Evolutionary conservation across 768 basidiomycete genomes (phyloP).

Genomic region (Hygrophorus russula): DNA sequence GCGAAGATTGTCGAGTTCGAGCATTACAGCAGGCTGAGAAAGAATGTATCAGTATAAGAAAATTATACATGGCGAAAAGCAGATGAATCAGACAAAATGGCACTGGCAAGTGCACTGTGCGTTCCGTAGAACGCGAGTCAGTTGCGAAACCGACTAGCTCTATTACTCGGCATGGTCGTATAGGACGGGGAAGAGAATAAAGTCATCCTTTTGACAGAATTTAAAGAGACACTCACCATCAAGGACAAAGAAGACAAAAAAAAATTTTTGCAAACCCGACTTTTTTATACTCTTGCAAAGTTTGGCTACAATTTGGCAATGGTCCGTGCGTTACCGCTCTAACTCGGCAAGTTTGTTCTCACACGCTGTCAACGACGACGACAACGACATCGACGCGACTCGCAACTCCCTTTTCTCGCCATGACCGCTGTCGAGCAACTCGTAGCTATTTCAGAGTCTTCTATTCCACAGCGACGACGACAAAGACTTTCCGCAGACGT

Average conservation of each 20-base stretch:
- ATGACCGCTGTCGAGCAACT: not conserved
- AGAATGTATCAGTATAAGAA: slow-evolving; percentile 1
- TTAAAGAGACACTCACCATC: slow-evolving; percentile 9
- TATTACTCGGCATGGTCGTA: slow-evolving; percentile 80
- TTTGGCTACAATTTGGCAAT: not conserved
- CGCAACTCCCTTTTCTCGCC: not conserved
- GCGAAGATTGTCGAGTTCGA: not conserved
- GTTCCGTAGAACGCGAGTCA: slow-evolving; percentile 46
- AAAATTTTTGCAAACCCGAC: not conserved
- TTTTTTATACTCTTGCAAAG: not conserved
- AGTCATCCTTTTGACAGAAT: slow-evolving; percentile 40
- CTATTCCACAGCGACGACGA: not conserved
- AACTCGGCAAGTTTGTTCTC: not conserved
- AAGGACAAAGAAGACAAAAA: not conserved
- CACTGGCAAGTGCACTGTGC: slow-evolving; percentile 83
- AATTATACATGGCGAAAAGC: slow-evolving; percentile 5
- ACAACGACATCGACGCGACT: not conserved
- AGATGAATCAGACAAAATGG: slow-evolving; percentile 63
- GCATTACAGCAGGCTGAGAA: not conserved
- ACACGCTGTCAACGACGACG: not conserved
- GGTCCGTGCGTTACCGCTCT: slow-evolving; percentile 1
- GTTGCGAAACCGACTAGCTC: slow-evolving; percentile 70
- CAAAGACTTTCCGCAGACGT: slow-evolving; percentile 17
- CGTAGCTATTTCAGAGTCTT: not conserved
- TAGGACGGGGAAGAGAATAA: slow-evolving; percentile 90